Conservation (phyloP, 2,329 filamentous ascomycete genomes). For the Fusarium nanum region DNA sequence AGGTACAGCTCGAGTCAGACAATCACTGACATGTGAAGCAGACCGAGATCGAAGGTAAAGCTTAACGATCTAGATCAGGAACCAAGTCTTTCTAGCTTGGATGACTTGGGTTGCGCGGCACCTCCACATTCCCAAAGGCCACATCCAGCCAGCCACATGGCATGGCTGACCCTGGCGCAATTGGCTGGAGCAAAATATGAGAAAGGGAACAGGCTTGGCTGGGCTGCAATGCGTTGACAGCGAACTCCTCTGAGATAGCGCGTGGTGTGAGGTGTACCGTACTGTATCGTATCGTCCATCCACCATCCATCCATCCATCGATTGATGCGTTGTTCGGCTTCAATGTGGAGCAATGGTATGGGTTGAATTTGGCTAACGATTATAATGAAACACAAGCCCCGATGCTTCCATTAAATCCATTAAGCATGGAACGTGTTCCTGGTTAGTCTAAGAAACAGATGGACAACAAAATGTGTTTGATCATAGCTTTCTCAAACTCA, state of each 20-base stretch:
- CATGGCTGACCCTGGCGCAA: constrained; percentile 3
- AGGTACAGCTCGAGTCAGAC: constrained; percentile 25
- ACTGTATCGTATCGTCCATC: background rate
- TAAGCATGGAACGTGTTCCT: background rate
- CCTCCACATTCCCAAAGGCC: constrained; percentile 35
- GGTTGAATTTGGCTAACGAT: constrained; percentile 4
- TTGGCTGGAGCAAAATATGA: constrained; percentile 22
- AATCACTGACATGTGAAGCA: constrained; percentile 39
- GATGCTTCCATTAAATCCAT: background rate
- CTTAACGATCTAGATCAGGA: constrained; percentile 34
- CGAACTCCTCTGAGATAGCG: constrained; percentile 21
- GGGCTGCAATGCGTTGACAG: constrained; percentile 40
- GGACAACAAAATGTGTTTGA: background rate
- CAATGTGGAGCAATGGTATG: constrained; percentile 27
- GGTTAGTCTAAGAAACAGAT: background rate
- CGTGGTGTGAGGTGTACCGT: constrained; percentile 31
- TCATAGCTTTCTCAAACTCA: background rate
- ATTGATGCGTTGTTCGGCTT: constrained; percentile 26
- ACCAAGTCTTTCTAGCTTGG: constrained; percentile 8
- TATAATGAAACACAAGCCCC: background rate
- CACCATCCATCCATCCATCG: background rate
- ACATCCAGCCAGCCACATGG: constrained; percentile 39
- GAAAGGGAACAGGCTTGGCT: constrained; percentile 14
- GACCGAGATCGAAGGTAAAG: constrained; percentile 29
- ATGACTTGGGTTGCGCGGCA: constrained; percentile 15